These are phyloP conservation scores for Hypoxylon sp. DNA, from an alignment of 2,329 filamentous ascomycete species.

Conservation along the genomic window DNA sequence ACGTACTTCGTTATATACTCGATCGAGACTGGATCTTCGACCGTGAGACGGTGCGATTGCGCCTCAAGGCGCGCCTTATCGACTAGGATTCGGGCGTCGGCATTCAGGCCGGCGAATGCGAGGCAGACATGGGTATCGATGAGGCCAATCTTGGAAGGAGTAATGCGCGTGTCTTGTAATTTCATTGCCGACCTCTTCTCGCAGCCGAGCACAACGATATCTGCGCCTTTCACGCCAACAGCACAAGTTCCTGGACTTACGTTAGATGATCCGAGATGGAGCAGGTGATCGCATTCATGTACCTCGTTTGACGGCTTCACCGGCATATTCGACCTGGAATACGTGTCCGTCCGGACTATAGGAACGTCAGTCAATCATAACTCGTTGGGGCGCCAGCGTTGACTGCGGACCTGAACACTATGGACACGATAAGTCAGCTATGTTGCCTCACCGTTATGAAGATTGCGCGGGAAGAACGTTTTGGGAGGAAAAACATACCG, in stretches of 20 bases:
- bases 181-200: constrained; percentile 99
- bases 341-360: constrained; percentile 97
- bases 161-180: constrained; percentile 98
- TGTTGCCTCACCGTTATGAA: constrained; percentile 45
- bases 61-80: constrained; percentile 98
- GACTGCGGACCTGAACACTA: constrained; percentile 83
- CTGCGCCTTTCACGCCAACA: constrained; percentile 93
- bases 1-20: constrained; percentile 99
- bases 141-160: constrained; percentile 97
- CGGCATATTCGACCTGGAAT: constrained; percentile 99
- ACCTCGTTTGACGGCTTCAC: constrained; percentile 99
- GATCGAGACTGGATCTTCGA: constrained; percentile 96
- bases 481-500: constrained; percentile 71
- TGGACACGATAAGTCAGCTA: constrained; percentile 58
- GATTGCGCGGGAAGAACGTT: too few species aligned
- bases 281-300: constrained; percentile 41
- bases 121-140: constrained; percentile 97
- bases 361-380: constrained; percentile 58
- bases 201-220: constrained; percentile 96
- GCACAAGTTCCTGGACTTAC: constrained; percentile 84
- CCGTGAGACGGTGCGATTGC: constrained; percentile 95
- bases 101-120: constrained; percentile 96
- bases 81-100: constrained; percentile 96
- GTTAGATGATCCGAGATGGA: constrained; percentile 29
- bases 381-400: constrained; percentile 11